These are phyloP conservation scores for Celoporthe dispersa DNA, from an alignment of 2,329 filamentous ascomycete species.

Conservation along the genomic window DNA sequence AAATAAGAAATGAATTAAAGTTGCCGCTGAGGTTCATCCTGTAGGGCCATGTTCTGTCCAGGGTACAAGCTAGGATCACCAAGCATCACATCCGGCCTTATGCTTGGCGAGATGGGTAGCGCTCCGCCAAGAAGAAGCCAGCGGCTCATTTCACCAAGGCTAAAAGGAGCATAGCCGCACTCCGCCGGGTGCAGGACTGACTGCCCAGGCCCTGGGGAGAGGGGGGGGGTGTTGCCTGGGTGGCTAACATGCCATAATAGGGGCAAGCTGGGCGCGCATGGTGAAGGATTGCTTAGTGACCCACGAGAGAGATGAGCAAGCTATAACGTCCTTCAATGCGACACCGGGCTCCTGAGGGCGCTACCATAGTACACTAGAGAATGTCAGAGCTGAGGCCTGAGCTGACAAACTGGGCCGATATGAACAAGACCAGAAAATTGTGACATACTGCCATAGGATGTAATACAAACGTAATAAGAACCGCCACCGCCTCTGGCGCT, in stretches of 20 bases:
- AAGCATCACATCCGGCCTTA: background rate
- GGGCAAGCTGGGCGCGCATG: background rate
- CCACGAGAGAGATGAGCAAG: background rate
- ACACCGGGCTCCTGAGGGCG: background rate
- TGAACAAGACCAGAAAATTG: background rate
- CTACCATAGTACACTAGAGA: background rate
- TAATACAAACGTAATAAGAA: background rate
- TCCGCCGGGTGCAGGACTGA: background rate
- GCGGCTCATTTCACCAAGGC: conserved; percentile 7
- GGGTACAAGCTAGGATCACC: background rate
- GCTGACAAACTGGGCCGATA: background rate
- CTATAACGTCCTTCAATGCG: background rate
- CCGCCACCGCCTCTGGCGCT: background rate
- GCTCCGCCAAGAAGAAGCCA: background rate
- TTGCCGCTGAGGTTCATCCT: background rate
- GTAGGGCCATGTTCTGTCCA: background rate
- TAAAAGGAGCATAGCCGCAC: background rate
- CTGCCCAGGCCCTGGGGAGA: no score
- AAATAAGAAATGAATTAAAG: background rate
- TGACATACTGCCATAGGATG: background rate
- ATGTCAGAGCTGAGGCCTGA: background rate
- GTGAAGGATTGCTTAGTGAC: background rate
- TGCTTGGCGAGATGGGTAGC: background rate
- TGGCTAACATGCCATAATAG: background rate
- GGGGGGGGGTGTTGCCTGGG: no score